Base-by-base conservation (phyloP, 495 filamentous ascomycete species). In the Aspergillus cristatus region DNA sequence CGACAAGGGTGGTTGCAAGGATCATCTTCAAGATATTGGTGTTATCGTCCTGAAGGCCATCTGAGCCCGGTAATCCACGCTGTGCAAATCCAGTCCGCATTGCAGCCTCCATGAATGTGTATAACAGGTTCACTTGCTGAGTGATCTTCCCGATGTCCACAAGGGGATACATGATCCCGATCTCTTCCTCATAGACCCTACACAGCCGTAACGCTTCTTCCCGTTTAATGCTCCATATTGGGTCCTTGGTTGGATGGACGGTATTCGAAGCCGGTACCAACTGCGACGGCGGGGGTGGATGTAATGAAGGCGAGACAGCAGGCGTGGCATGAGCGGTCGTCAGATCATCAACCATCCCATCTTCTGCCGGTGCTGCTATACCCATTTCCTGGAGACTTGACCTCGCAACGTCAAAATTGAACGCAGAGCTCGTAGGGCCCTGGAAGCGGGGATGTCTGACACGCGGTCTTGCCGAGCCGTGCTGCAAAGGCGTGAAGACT, bases 351-450 rank as follows among this genome's bases (percentile, higher is more conserved):
- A 75, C 68, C 17, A 78, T 74, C 18, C 49, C 67, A 34, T 74
- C 72, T 31, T 82, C 80, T 11, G 56, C 56, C 8, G 55, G 52
- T 8, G 20, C n/a, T 3, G 63, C 48, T 41, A 93, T 88, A 1
- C 87, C 88, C 86, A 95, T 93, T 40, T 76, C 86, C 45, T 90
- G 83, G 15, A 95, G 61, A 13, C 86, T 94, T 28, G 78, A 84
- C 53, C 84, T 86, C 15, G 88, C 88, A 3, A 94, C 82, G 45
- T 87, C 82, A 40, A 95, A 77, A 45, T 79, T 88, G 64, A 87
- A 95, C 6, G 79, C 77, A 7, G 79, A 83, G 63, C 85, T 90
- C 0, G 86, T 94, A 2, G 88, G 88, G 0, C 88, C 88, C 35
- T 82, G 82, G 45, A 90, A 94, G 7, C 73, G 75, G 15, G 79